Evolutionary conservation across 176 grass and related monocot genomes (phyloP), one percentile per base, ranked within the genome.

Genomic region (Panicum miliaceum): DNA sequence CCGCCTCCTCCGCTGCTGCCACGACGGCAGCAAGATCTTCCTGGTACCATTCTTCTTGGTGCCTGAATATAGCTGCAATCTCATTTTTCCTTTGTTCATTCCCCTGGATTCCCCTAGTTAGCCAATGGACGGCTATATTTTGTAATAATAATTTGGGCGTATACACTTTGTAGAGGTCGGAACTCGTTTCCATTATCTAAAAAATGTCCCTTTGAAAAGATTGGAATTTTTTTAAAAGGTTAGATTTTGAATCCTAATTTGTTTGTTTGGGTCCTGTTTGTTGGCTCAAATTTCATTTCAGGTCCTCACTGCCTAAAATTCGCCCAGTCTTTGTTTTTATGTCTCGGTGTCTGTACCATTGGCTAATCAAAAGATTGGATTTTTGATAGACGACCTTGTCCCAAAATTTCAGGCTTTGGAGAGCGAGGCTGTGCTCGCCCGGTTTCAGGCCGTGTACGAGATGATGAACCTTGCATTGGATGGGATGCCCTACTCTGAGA

Each of bases 1-100:
- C 8, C 88, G 87, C 36, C 82, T 95, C 34, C 83, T 95, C 13
- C 78, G 93, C 1, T 86, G 75, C 57, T 95, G 90, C 82, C 90
- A 95, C 15, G 93, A 95, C 8, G 90, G 90, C 23, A 95, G 93
- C 82, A 95, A 95, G 79, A 90, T 95, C 50, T 92, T 86, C 73
- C 83, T 92, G 63, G 90, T 91, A 71, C 64, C 8, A 32, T 32
- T 32, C 29, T 32, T 47, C 43, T 32, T 84, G 16, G 10, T 20
- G 15, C 47, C 68, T 52, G 27, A 54, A 35, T 0, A 35, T 0
- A 50, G 3, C 16, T 22, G 8, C n/a, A 0, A 35, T 36, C 36
- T 35, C 16, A 37, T 3, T 35, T 16, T 9, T 81, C 15, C 27
- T n/a, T n/a, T n/a, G n/a, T n/a, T n/a, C n/a, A n/a, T n/a, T n/a